Evolutionary conservation across 192 early-diverging fungal genomes (phyloP), one percentile per base, ranked within the genome.

Genomic region (Lobosporangium transversale): DNA sequence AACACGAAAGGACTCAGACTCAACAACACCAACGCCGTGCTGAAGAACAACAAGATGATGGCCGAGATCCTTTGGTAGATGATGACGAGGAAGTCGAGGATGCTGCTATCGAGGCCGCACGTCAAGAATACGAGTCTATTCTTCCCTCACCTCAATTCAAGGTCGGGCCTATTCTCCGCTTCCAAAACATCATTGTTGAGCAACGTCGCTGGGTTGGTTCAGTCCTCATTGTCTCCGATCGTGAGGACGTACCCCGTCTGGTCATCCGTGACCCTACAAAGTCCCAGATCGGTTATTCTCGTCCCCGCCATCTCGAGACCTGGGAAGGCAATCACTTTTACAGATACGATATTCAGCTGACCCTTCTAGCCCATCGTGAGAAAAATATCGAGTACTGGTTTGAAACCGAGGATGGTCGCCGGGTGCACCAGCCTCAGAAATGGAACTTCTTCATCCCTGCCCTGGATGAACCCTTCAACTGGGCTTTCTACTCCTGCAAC

Each of bases 401-500:
- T 64, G 73, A 76, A 56, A 67, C 73, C 15, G 73, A 76, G 64
- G 12, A 76, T 24, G 73, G 73, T n/a, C 57, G 31, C 33, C 58
- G 64, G 0, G 58, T 62, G 47, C n/a, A 59, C 1, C 15, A 29
- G 20, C 64, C 66, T 65, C 79, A 74, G 42, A 80, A 57, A 63
- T 85, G 75, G 61, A 68, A 62, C 48, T 85, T 85, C 44, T 79
- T 81, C 37, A 53, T 81, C 15, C 76, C 81, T 35, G 68, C 84
- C 23, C 42, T 81, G 45, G 60, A 81, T 17, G 81, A 87, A 55
- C 78, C 81, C 32, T 85, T 85, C 86, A 85, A 89, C 36, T 90
- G 87, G 67, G 82, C 82, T 30, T 92, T 92, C 78, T 86, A 86
- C 83, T 90, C 88, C 18, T 92, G 91, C 81, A 92, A 92, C 66